Evolutionary conservation across 2,329 filamentous ascomycete genomes (phyloP).

Genomic region (Calonectria pteridis): DNA sequence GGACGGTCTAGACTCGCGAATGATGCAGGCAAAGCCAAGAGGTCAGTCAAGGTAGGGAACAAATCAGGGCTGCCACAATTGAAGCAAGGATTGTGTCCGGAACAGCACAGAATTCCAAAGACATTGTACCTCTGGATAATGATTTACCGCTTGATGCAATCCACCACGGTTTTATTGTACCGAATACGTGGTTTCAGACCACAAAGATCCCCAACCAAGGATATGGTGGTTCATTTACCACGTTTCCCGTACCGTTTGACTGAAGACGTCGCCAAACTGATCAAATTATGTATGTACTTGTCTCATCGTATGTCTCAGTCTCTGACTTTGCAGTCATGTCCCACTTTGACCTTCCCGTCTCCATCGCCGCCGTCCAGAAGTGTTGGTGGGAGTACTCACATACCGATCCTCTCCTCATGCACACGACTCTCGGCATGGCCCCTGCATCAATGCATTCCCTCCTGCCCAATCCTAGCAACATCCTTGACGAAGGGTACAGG

Average conservation of each 20-base stretch:
- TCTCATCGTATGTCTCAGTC: neutral
- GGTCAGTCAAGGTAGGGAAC: neutral
- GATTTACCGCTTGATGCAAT: neutral
- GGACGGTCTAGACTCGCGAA: conserved; percentile 25
- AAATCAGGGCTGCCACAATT: neutral
- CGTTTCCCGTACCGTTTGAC: conserved; percentile 27
- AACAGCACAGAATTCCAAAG: neutral
- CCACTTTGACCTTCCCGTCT: conserved; percentile 27
- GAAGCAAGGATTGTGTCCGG: neutral
- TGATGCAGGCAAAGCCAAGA: neutral
- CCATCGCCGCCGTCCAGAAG: conserved; percentile 29
- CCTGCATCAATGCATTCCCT: conserved; percentile 26
- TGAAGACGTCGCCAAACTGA: conserved; percentile 23
- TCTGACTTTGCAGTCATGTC: conserved; percentile 24
- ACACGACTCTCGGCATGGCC: conserved; percentile 30
- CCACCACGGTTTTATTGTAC: no score
- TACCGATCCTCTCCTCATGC: conserved; percentile 31
- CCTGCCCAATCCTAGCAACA: conserved; percentile 3
- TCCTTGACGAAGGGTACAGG: conserved; percentile 21
- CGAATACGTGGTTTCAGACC: neutral
- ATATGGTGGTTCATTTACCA: conserved; percentile 26
- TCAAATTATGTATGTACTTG: conserved; percentile 30
- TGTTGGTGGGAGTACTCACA: conserved; percentile 34
- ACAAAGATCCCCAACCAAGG: conserved; percentile 23
- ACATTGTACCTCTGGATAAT: neutral